Conservation (phyloP, 306 rosid species). For the Sindora glabra region DNA sequence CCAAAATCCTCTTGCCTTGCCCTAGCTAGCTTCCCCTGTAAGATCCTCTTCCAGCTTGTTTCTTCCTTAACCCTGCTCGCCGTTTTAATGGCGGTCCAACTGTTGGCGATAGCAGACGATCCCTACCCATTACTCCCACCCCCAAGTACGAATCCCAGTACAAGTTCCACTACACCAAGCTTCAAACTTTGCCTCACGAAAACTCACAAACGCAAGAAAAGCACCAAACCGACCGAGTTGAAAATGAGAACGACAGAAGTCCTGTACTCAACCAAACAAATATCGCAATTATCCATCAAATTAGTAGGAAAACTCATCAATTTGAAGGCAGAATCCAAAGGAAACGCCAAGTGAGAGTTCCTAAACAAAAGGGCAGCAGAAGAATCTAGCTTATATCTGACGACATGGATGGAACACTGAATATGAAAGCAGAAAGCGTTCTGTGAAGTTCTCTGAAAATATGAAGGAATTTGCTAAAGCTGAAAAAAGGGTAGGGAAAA, state of each 20-base stretch:
- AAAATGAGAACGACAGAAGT: neutral
- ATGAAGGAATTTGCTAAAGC: neutral
- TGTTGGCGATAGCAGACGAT: conserved; percentile 63
- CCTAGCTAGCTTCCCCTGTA: conserved; percentile 98
- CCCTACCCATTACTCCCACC: conserved; percentile 65
- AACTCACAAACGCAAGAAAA: neutral
- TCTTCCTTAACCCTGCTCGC: conserved; percentile 97
- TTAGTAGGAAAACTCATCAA: neutral
- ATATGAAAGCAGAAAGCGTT: neutral
- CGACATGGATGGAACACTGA: conserved; percentile 55
- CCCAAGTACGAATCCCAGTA: conserved; percentile 16
- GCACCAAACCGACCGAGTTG: neutral
- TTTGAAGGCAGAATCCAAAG: neutral
- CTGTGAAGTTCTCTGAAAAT: neutral
- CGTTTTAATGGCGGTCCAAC: conserved; percentile 98
- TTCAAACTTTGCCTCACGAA: conserved; percentile 15
- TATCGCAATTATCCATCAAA: conserved; percentile 34
- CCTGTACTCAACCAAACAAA: conserved; percentile 7
- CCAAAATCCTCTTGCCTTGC: conserved; percentile 1
- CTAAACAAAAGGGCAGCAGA: neutral
- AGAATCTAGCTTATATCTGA: conserved; percentile 67
- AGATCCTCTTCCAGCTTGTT: conserved; percentile 99
- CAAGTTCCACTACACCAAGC: conserved; percentile 15
- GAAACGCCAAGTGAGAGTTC: neutral
- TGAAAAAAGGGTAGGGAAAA: neutral